phyloP scores from a whole-genome alignment of 2,329 filamentous ascomycete species.

The Colletotrichum musae region DNA sequence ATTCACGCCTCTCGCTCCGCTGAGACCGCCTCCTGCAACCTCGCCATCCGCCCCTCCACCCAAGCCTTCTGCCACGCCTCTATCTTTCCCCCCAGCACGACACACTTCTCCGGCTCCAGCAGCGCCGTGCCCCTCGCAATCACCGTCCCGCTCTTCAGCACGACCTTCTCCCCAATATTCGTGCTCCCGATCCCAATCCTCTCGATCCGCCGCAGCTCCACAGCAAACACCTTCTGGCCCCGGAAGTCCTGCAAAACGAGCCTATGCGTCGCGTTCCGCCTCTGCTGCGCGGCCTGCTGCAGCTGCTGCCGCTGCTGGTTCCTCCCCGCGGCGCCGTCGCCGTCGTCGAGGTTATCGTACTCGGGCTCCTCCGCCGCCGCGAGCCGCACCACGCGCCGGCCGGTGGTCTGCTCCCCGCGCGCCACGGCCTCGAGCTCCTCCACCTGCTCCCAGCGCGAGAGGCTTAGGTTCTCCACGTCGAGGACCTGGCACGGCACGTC shows the following conservation, averaged over 20 bases:
- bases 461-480: constrained; percentile 86
- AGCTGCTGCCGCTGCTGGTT: constrained; percentile 37
- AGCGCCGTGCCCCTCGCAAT: constrained; percentile 85
- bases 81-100: constrained; percentile 89
- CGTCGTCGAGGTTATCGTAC: constrained; percentile 55
- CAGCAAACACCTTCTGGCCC: constrained; percentile 77
- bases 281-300: constrained; percentile 38
- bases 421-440: constrained; percentile 83
- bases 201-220: constrained; percentile 79
- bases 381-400: constrained; percentile 86
- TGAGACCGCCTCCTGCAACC: constrained; percentile 74
- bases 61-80: constrained; percentile 85
- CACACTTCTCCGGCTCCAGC: constrained; percentile 77
- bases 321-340: constrained; percentile 1
- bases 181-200: constrained; percentile 76
- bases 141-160: constrained; percentile 75
- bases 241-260: constrained; percentile 85
- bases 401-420: constrained; percentile 80
- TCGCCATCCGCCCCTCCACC: constrained; percentile 78
- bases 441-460: constrained; percentile 88
- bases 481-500: constrained; percentile 86
- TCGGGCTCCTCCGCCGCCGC: constrained; percentile 61
- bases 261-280: constrained; percentile 77
- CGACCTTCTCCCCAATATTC: constrained; percentile 84
- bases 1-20: constrained; percentile 43